Conservation (phyloP, 768 basidiomycete genomes). For the Phaeotremella fagi region DNA sequence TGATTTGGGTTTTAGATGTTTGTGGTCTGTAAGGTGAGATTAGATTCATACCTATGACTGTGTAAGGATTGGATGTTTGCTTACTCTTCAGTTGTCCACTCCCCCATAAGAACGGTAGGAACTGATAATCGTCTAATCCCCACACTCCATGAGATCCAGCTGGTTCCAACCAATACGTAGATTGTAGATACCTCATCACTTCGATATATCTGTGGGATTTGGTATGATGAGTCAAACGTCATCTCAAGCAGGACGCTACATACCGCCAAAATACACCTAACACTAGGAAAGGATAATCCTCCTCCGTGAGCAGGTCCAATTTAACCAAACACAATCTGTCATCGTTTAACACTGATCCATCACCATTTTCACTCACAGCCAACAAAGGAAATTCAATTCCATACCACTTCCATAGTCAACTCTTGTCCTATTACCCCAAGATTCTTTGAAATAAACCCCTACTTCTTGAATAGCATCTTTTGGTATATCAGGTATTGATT, state of each 20-base stretch:
- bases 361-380: slow-evolving; percentile 63
- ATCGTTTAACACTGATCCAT: background rate
- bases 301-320: slow-evolving; percentile 59
- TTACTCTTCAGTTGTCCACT: slow-evolving; percentile 42
- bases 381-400: slow-evolving; percentile 96
- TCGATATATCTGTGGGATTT: slow-evolving; percentile 47
- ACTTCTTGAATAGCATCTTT: slow-evolving; percentile 63
- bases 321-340: slow-evolving; percentile 72
- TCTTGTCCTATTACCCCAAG: slow-evolving; percentile 85
- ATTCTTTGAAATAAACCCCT: slow-evolving; percentile 71
- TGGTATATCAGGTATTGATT: slow-evolving; percentile 57
- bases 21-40: slow-evolving; percentile 59
- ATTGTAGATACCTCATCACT: slow-evolving; percentile 66
- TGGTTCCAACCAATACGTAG: slow-evolving; percentile 94
- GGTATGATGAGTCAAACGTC: too few species aligned
- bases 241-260: slow-evolving; percentile 16
- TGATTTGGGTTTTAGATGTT: slow-evolving; percentile 81
- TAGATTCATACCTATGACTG: background rate
- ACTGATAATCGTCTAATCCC: slow-evolving; percentile 96
- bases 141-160: slow-evolving; percentile 99
- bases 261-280: slow-evolving; percentile 84
- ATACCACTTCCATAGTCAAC: slow-evolving; percentile 99
- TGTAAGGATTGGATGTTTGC: background rate
- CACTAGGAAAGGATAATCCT: slow-evolving; percentile 71
- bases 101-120: slow-evolving; percentile 67